Evolutionary conservation across 2,329 filamentous ascomycete species (phyloP).

Genomic region (Didymella sp.): DNA sequence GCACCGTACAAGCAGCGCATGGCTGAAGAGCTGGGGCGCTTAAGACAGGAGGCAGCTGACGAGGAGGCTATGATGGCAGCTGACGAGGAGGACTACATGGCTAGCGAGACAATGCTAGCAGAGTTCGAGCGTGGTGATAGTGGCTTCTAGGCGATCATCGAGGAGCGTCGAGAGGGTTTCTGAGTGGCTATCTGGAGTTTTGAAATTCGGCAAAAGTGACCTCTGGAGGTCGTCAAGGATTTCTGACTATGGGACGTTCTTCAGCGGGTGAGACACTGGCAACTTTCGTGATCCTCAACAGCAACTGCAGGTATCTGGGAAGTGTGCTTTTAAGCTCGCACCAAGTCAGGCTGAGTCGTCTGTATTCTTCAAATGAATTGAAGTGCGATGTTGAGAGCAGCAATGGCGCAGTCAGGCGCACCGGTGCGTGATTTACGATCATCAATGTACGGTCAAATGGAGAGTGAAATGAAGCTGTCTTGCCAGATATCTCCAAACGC

Average conservation of each 20-base stretch:
- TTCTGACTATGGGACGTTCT: not conserved
- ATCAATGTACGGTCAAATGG: not conserved
- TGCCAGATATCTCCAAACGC: too few relatives aligned
- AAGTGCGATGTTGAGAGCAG: not conserved
- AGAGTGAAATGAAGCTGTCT: too few relatives aligned
- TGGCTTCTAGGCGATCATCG: not conserved
- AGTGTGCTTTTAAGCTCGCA: too few relatives aligned
- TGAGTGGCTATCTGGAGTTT: not conserved
- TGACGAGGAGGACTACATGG: constrained; percentile 24
- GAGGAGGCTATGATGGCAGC: constrained; percentile 25
- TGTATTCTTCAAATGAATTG: not conserved
- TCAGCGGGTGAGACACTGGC: too few relatives aligned
- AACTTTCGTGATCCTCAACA: not conserved
- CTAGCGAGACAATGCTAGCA: constrained; percentile 25
- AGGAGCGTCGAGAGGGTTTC: not conserved
- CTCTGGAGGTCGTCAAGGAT: constrained; percentile 6
- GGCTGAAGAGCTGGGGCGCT: constrained; percentile 30
- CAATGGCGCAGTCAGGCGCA: not conserved
- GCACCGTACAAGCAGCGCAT: constrained; percentile 27
- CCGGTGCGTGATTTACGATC: not conserved
- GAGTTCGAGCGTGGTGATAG: constrained; percentile 26
- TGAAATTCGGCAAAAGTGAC: not conserved
- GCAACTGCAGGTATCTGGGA: not conserved
- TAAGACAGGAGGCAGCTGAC: constrained; percentile 27
- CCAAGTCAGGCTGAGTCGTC: not conserved